phyloP scores from a whole-genome alignment of 2,329 filamentous ascomycete genomes.

The Aspergillus aculeatus region DNA sequence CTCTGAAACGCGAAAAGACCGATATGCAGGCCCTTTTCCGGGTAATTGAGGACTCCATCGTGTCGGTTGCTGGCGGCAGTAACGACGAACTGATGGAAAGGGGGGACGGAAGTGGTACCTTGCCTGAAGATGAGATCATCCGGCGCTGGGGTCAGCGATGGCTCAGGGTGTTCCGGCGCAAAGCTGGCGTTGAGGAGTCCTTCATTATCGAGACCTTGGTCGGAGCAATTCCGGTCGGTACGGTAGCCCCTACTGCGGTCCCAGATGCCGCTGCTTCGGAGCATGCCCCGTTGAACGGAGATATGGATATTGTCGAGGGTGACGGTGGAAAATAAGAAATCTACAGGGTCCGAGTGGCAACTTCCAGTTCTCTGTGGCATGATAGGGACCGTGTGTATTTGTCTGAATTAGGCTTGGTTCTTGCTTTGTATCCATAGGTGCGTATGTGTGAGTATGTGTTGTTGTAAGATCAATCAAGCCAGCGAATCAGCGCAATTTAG shows the following conservation, averaged over 20 bases:
- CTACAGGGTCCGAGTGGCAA: constrained; percentile 11
- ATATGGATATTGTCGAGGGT: constrained; percentile 33
- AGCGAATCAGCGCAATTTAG: not conserved
- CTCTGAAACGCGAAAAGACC: constrained; percentile 65
- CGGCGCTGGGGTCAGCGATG: constrained; percentile 81
- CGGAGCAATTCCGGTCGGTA: constrained; percentile 46
- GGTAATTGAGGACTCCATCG: constrained; percentile 74
- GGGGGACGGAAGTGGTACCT: constrained; percentile 52
- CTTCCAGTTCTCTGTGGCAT: not conserved
- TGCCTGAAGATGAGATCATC: constrained; percentile 63
- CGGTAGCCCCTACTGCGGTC: constrained; percentile 27
- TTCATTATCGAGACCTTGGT: constrained; percentile 58
- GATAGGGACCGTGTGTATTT: not conserved
- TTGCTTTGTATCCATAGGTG: constrained; percentile 7
- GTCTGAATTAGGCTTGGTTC: not conserved
- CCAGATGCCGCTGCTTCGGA: constrained; percentile 12
- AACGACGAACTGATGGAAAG: constrained; percentile 75
- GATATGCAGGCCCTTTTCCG: constrained; percentile 78
- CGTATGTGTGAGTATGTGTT: not conserved
- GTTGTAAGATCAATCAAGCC: not conserved
- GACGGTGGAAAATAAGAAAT: constrained; percentile 12
- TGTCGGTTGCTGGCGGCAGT: constrained; percentile 68
- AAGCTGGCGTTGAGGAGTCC: constrained; percentile 81
- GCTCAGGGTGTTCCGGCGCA: constrained; percentile 79
- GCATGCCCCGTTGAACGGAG: constrained; percentile 25